Percentiles rank a stretch among this genome's conserved stretches.
These are phyloP conservation scores for Chalara sp. DNA, from an alignment of 2,329 filamentous ascomycete genomes.

Conservation along the genomic window DNA sequence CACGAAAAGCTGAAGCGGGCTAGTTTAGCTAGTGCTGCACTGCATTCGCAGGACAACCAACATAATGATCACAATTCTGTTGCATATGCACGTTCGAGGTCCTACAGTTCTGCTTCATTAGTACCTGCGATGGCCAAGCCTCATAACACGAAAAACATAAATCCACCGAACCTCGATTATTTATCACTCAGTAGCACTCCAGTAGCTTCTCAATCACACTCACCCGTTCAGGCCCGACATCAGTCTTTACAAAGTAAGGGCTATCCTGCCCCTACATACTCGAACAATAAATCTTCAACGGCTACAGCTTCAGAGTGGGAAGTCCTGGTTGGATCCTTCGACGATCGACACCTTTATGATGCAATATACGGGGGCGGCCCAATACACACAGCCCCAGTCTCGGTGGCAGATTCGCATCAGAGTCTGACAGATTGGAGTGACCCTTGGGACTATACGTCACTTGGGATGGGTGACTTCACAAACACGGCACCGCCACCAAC, in stretches of 20 bases:
- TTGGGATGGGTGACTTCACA: slow-evolving; percentile 30
- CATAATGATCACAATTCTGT: slow-evolving; percentile 21
- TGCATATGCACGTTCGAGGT: slow-evolving; percentile 12
- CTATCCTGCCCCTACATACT: slow-evolving; percentile 23
- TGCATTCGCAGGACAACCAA: slow-evolving; percentile 12
- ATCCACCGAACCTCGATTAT: slow-evolving; percentile 50
- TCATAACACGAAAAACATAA: slow-evolving; percentile 12
- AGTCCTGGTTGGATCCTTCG: slow-evolving; percentile 69
- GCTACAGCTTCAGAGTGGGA: slow-evolving; percentile 74
- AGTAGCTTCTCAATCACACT: slow-evolving; percentile 43
- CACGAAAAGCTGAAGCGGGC: slow-evolving; percentile 53
- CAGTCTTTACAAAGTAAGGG: slow-evolving; percentile 32
- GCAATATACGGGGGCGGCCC: slow-evolving; percentile 65
- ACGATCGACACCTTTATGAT: slow-evolving; percentile 78
- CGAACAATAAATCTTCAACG: slow-evolving; percentile 34
- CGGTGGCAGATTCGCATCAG: slow-evolving; percentile 8
- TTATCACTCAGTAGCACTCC: slow-evolving; percentile 43
- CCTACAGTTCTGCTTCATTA: slow-evolving; percentile 26
- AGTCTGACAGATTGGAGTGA: slow-evolving; percentile 39
- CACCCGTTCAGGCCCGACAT: slow-evolving; percentile 29
- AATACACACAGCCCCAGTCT: slow-evolving; percentile 26
- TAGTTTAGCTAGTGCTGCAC: slow-evolving; percentile 39
- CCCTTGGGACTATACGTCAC: slow-evolving; percentile 40
- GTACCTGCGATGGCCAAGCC: slow-evolving; percentile 13
- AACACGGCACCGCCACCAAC: slow-evolving; percentile 31